Evolutionary conservation across 2,329 filamentous ascomycete species (phyloP).

Genomic region (Cladosporium sp.): DNA sequence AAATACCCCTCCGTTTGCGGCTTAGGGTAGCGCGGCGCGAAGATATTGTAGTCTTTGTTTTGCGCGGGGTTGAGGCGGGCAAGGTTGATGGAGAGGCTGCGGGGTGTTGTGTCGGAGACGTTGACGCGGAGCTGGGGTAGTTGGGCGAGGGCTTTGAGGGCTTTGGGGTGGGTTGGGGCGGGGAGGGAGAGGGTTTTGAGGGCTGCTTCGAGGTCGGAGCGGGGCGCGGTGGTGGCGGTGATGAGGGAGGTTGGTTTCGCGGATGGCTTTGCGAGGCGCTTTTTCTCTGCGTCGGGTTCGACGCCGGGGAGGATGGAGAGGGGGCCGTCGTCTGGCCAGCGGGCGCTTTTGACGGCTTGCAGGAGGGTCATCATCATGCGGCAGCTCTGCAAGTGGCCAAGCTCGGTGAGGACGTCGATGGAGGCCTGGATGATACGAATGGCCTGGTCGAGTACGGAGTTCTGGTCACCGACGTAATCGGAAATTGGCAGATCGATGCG

Average conservation of each 20-base stretch:
- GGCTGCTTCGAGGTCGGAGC: slow-evolving; percentile 25
- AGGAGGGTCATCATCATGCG: slow-evolving; percentile 78
- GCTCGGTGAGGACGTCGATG: slow-evolving; percentile 87
- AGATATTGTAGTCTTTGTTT: slow-evolving; percentile 68
- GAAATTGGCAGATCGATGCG: slow-evolving; percentile 88
- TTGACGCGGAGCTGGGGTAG: slow-evolving; percentile 66
- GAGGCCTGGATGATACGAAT: slow-evolving; percentile 95
- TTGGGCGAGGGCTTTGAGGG: slow-evolving; percentile 56
- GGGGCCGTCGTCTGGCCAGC: slow-evolving; percentile 81
- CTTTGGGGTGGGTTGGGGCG: slow-evolving; percentile 39
- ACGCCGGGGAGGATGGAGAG: slow-evolving; percentile 76
- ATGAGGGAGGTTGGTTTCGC: slow-evolving; percentile 34
- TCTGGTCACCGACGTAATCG: slow-evolving; percentile 95
- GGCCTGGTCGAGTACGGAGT: slow-evolving; percentile 82
- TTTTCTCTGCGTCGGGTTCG: slow-evolving; percentile 40
- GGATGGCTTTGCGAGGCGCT: slow-evolving; percentile 34
- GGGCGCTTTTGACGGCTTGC: slow-evolving; percentile 86
- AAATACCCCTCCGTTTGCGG: slow-evolving; percentile 94
- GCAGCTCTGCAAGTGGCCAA: slow-evolving; percentile 75
- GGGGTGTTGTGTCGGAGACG: slow-evolving; percentile 56
- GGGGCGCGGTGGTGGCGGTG: slow-evolving; percentile 35
- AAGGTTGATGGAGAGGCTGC: slow-evolving; percentile 60
- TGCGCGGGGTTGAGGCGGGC: slow-evolving; percentile 61
- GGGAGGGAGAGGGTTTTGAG: slow-evolving; percentile 52
- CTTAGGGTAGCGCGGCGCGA: slow-evolving; percentile 86